Percentiles rank a stretch among this genome's conserved stretches.
Evolutionary conservation across 2,329 filamentous ascomycete genomes (phyloP).

Genomic region (Exserohilum rostratum): DNA sequence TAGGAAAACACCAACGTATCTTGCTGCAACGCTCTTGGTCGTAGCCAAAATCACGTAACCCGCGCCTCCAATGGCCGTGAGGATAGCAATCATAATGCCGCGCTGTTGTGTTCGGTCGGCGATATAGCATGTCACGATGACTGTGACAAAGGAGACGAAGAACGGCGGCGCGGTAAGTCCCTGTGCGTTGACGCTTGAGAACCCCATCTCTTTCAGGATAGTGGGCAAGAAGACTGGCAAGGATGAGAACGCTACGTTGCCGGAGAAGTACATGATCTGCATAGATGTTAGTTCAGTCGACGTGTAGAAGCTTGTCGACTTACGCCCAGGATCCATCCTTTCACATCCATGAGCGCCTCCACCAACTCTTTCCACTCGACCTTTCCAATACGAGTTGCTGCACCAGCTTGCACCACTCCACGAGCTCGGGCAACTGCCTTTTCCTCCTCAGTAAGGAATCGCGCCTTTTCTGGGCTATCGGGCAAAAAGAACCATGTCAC

Average conservation of each 20-base stretch:
- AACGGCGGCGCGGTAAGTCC: slow-evolving; percentile 75
- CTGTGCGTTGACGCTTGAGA: slow-evolving; percentile 69
- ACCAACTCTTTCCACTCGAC: slow-evolving; percentile 39
- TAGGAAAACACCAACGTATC: slow-evolving; percentile 61
- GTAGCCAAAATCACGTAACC: slow-evolving; percentile 71
- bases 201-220: slow-evolving; percentile 65
- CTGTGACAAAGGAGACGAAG: slow-evolving; percentile 69
- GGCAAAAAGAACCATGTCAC: slow-evolving; percentile 54
- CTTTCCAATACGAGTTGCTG: slow-evolving; percentile 32
- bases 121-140: slow-evolving; percentile 65
- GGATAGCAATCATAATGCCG: slow-evolving; percentile 62
- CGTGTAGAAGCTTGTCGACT: slow-evolving; percentile 4
- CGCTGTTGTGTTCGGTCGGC: slow-evolving; percentile 71
- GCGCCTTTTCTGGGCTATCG: slow-evolving; percentile 52
- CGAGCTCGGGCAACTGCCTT: slow-evolving; percentile 40
- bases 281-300: slow-evolving; percentile 3
- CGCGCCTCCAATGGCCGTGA: slow-evolving; percentile 63
- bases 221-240: slow-evolving; percentile 54
- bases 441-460: slow-evolving; percentile 52
- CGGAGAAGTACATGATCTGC: slow-evolving; percentile 46
- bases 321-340: slow-evolving; percentile 45
- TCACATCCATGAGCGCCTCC: slow-evolving; percentile 38
- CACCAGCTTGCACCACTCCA: slow-evolving; percentile 40
- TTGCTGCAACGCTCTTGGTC: slow-evolving; percentile 55
- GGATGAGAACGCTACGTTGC: slow-evolving; percentile 60